A percentile compares a stretch with the other conserved stretches of the same genome.
These are phyloP conservation scores for Podospora appendiculata DNA, from an alignment of 495 filamentous ascomycete genomes.

Conservation along the genomic window DNA sequence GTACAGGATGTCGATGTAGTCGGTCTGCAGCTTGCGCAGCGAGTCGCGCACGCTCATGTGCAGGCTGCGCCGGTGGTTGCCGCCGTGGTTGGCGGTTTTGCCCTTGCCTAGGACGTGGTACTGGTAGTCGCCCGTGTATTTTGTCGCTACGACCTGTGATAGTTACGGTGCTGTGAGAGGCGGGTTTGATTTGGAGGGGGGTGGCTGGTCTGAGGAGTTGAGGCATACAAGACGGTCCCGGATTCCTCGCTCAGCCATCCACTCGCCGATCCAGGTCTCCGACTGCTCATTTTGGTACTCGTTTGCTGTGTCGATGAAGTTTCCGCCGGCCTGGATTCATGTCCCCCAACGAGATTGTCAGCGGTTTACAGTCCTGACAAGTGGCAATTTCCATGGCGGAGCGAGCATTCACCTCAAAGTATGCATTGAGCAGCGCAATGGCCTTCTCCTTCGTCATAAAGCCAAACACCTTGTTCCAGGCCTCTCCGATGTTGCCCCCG, in stretches of 20 bases:
- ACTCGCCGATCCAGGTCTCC: slow-evolving; percentile 58
- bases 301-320: slow-evolving; percentile 67
- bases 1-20: slow-evolving; percentile 58
- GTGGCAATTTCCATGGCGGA: background rate
- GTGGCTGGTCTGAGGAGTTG: too few species aligned
- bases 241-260: slow-evolving; percentile 37
- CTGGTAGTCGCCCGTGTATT: slow-evolving; percentile 37
- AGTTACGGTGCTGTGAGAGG: too few species aligned
- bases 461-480: slow-evolving; percentile 8
- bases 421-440: slow-evolving; percentile 8
- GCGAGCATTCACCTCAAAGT: slow-evolving; percentile 1
- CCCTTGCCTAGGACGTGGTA: slow-evolving; percentile 39
- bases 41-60: slow-evolving; percentile 40
- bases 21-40: slow-evolving; percentile 55
- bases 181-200: too few species aligned
- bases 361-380: background rate
- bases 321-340: slow-evolving; percentile 33
- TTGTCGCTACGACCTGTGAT: slow-evolving; percentile 47
- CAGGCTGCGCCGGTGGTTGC: slow-evolving; percentile 2
- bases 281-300: slow-evolving; percentile 58
- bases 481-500: slow-evolving; percentile 52
- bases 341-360: background rate
- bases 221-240: slow-evolving; percentile 45
- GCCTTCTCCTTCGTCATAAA: slow-evolving; percentile 7
- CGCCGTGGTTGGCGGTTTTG: slow-evolving; percentile 14